phyloP scores from a whole-genome alignment of 805 yeast genomes.

The Cyberlindnera mycetangii region DNA sequence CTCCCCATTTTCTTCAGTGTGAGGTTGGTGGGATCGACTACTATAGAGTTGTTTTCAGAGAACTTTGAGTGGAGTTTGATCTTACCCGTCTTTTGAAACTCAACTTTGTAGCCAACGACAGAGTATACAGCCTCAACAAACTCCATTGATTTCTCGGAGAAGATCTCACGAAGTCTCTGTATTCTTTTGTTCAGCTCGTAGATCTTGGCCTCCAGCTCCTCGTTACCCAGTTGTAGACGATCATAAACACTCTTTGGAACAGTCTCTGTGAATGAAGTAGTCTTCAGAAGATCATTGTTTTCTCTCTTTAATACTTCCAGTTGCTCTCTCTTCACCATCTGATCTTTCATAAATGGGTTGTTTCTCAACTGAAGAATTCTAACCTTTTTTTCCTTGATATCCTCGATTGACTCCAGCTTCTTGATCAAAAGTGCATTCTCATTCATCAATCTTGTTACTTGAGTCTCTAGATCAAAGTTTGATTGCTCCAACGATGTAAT shows the following conservation, averaged over 20 bases:
- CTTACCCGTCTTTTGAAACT: conserved; percentile 56
- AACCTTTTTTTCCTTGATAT: conserved; percentile 36
- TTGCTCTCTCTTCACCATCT: conserved; percentile 51
- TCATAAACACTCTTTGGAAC: conserved; percentile 66
- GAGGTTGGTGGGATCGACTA: conserved; percentile 54
- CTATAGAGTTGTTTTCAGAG: conserved; percentile 42
- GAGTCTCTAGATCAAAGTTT: conserved; percentile 37
- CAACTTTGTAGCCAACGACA: conserved; percentile 70
- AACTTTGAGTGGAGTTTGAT: conserved; percentile 52
- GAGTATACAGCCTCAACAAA: conserved; percentile 64
- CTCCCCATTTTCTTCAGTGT: conserved; percentile 41
- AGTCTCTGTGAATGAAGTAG: conserved; percentile 32
- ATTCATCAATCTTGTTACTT: conserved; percentile 36
- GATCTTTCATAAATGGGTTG: conserved; percentile 64
- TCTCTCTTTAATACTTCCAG: conserved; percentile 53
- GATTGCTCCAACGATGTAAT: conserved; percentile 37
- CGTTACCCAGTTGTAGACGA: conserved; percentile 52
- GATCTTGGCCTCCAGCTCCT: conserved; percentile 44
- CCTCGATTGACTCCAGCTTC: conserved; percentile 35
- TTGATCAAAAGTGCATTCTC: conserved; percentile 35
- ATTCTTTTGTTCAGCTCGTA: conserved; percentile 50
- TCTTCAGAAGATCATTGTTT: conserved; percentile 45
- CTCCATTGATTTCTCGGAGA: conserved; percentile 64
- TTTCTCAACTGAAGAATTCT: conserved; percentile 60
- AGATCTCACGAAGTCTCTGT: conserved; percentile 51